Evolutionary conservation across 1,284 basidiomycete species (phyloP).

Genomic region (Pisolithus thermaeus): DNA sequence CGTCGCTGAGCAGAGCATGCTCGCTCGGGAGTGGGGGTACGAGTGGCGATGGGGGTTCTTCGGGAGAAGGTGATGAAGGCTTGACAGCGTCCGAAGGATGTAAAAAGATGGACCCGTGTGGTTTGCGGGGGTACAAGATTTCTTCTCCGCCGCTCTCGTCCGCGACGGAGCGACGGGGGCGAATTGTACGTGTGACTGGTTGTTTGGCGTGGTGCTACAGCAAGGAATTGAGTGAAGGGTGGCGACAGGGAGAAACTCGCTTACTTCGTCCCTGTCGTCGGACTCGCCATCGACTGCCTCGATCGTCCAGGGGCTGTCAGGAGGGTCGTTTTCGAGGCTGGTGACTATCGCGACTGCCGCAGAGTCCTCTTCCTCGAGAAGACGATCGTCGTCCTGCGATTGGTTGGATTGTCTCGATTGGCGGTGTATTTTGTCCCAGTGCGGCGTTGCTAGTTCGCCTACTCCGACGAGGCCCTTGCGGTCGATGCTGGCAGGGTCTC

Average conservation of each 20-base stretch:
- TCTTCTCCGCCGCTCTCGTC: constrained; percentile 81
- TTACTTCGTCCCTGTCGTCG: constrained; percentile 63
- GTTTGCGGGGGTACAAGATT: constrained; percentile 72
- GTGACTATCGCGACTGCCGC: constrained; percentile 33
- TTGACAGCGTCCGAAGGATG: constrained; percentile 32
- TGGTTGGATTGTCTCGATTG: constrained; percentile 27
- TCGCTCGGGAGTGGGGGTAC: constrained; percentile 24
- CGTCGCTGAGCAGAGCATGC: constrained; percentile 24
- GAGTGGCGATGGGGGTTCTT: constrained; percentile 24
- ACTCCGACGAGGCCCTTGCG: constrained; percentile 87
- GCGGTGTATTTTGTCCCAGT: constrained; percentile 62
- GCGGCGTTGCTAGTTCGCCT: constrained; percentile 95
- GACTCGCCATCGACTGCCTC: constrained; percentile 75
- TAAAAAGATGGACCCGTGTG: constrained; percentile 30
- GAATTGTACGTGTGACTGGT: constrained; percentile 42
- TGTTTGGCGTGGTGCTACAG: constrained; percentile 35
- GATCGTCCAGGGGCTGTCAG: constrained; percentile 82
- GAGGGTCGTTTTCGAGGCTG: constrained; percentile 39
- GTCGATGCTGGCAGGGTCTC: constrained; percentile 81
- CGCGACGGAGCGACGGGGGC: constrained; percentile 55
- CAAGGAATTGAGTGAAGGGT: constrained; percentile 6
- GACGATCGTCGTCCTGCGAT: constrained; percentile 30
- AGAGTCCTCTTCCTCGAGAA: constrained; percentile 41
- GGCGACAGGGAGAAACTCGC: constrained; percentile 15
- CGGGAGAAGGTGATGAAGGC: constrained; percentile 18